phyloP scores from a whole-genome alignment of 2,329 filamentous ascomycete species.

The Diaporthe capsici region DNA sequence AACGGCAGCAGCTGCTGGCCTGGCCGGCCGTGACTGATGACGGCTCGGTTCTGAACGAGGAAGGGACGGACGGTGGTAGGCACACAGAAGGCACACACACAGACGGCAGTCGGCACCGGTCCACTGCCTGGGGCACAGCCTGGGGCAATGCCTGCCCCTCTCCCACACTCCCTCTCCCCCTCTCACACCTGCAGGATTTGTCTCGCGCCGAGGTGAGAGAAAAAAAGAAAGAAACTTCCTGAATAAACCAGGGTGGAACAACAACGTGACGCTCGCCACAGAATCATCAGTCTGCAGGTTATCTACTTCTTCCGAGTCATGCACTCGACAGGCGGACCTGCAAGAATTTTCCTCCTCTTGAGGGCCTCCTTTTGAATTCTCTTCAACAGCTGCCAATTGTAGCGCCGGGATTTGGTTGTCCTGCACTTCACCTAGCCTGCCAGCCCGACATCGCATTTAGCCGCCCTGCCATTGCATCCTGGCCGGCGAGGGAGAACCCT shows the following conservation, averaged over 20 bases:
- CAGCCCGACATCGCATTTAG: constrained; percentile 30
- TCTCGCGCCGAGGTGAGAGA: not conserved
- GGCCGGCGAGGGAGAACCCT: constrained; percentile 20
- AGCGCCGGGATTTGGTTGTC: not conserved
- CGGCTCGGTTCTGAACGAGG: constrained; percentile 23
- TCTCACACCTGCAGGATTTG: not conserved
- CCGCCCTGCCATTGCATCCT: constrained; percentile 7
- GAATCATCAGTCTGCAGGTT: constrained; percentile 7
- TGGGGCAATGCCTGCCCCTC: not conserved
- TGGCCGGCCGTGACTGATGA: constrained; percentile 16
- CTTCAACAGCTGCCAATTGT: not conserved
- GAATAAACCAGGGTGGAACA: not conserved
- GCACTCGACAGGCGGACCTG: not conserved
- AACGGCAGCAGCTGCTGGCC: not conserved
- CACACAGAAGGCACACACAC: constrained; percentile 2
- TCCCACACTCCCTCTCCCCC: not conserved
- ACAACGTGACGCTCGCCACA: not conserved
- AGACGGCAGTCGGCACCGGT: constrained; percentile 20
- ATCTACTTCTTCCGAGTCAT: not conserved
- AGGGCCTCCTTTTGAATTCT: not conserved
- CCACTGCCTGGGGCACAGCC: not conserved
- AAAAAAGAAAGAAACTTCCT: not conserved
- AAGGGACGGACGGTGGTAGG: not conserved
- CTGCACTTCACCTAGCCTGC: not conserved
- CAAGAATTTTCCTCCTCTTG: constrained; percentile 4